Evolutionary conservation across 108 stramenopile genomes (phyloP).

Genomic region (Fistulifera solaris): DNA sequence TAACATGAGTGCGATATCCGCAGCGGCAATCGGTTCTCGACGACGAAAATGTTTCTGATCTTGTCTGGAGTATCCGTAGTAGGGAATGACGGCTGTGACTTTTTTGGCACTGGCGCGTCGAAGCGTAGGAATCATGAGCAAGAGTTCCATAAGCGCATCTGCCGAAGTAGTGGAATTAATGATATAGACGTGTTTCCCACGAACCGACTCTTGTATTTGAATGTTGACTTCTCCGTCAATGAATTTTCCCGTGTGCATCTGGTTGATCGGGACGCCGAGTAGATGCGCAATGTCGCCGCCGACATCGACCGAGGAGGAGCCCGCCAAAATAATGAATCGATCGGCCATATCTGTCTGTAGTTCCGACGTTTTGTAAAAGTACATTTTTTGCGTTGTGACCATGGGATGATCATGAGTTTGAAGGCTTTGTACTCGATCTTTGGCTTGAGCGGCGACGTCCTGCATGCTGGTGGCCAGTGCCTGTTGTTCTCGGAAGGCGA

Average conservation of each 20-base stretch:
- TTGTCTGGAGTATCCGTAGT: constrained; percentile 81
- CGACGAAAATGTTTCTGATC: constrained; percentile 43
- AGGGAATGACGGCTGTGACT: constrained; percentile 81
- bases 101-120: constrained; percentile 68
- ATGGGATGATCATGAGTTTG: not conserved
- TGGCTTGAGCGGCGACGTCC: constrained; percentile 1
- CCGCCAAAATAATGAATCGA: constrained; percentile 66
- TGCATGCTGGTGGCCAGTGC: constrained; percentile 3
- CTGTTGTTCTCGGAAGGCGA: not conserved
- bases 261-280: constrained; percentile 50
- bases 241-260: constrained; percentile 55
- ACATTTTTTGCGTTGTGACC: constrained; percentile 69
- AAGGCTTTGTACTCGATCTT: constrained; percentile 3
- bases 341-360: constrained; percentile 35
- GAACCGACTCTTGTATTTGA: constrained; percentile 50
- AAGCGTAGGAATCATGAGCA: constrained; percentile 62
- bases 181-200: constrained; percentile 76
- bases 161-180: constrained; percentile 56
- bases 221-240: constrained; percentile 75
- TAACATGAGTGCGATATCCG: constrained; percentile 74
- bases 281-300: constrained; percentile 71
- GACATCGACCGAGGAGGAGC: constrained; percentile 49
- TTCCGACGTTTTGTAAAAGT: constrained; percentile 55
- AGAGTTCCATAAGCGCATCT: constrained; percentile 69
- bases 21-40: constrained; percentile 77